Conservation (phyloP, 2,329 filamentous ascomycete species). For the Pseudogymnoascus sp. region DNA sequence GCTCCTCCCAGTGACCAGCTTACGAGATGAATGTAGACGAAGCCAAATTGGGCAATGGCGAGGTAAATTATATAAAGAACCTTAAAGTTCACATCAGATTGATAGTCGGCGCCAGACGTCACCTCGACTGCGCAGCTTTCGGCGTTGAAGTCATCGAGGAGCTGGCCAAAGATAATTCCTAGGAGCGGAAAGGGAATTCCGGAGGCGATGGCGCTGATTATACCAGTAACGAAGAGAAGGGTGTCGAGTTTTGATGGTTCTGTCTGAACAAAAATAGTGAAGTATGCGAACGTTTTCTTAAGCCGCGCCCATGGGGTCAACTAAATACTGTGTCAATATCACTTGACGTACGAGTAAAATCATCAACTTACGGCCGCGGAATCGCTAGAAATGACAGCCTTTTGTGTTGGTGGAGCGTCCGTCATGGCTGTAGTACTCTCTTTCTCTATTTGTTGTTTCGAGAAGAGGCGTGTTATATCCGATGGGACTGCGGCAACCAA, state of each 20-base stretch:
- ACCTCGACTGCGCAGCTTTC: constrained; percentile 40
- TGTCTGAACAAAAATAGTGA: neutral
- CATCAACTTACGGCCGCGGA: neutral
- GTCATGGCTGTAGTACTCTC: neutral
- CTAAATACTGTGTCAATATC: neutral
- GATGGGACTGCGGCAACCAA: neutral
- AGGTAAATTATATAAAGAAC: constrained; percentile 55
- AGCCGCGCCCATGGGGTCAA: neutral
- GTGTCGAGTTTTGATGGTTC: constrained; percentile 22
- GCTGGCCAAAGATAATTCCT: constrained; percentile 55
- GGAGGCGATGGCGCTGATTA: constrained; percentile 42
- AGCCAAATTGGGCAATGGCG: constrained; percentile 51
- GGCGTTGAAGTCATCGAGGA: constrained; percentile 52
- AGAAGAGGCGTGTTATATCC: neutral
- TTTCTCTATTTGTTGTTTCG: neutral
- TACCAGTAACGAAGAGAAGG: constrained; percentile 32
- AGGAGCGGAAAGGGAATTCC: constrained; percentile 55
- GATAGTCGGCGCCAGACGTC: constrained; percentile 21
- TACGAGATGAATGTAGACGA: constrained; percentile 55
- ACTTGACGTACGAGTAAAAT: neutral
- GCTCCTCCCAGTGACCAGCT: constrained; percentile 50
- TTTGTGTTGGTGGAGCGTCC: neutral
- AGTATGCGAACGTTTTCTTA: neutral
- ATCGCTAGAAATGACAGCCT: neutral
- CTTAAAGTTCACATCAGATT: constrained; percentile 43